Conservation (phyloP, 192 early-diverging fungal species). For the Powellomyces hirtus region DNA sequence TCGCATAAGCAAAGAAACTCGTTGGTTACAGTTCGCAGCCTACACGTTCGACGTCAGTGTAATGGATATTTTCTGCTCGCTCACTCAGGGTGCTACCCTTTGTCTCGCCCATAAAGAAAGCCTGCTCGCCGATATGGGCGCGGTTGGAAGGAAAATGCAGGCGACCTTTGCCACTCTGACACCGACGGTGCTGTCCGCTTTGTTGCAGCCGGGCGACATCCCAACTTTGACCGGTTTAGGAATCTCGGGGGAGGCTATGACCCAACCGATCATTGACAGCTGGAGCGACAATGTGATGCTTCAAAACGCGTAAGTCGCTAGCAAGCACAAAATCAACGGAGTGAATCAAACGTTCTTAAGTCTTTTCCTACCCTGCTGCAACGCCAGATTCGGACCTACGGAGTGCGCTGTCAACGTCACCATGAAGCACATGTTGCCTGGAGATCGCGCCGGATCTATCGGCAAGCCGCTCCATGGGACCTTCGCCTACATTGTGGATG, state of each 20-base stretch:
- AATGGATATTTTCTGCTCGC: conserved; percentile 1
- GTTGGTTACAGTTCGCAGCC: neutral
- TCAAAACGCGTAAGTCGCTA: conserved; percentile 21
- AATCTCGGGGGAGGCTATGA: conserved; percentile 7
- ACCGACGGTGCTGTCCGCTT: neutral
- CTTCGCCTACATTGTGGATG: conserved; percentile 4
- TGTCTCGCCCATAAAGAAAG: neutral
- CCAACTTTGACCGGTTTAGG: neutral
- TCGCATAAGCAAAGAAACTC: neutral
- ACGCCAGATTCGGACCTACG: neutral
- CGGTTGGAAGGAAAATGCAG: neutral
- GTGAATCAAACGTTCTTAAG: too few relatives aligned
- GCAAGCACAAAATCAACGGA: conserved; percentile 8
- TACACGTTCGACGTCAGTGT: conserved; percentile 4
- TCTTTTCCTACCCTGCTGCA: too few relatives aligned
- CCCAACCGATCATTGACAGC: neutral
- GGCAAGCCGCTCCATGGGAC: neutral
- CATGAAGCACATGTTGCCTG: neutral
- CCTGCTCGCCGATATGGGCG: neutral
- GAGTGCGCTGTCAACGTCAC: neutral
- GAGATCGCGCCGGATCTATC: neutral
- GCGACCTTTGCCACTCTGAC: neutral
- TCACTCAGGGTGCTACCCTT: conserved; percentile 5
- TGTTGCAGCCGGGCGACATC: neutral
- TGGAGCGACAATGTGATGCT: conserved; percentile 2